Evolutionary conservation across 192 early-diverging fungal species (phyloP).

Genomic region (Gamsiella multidivaricata): DNA sequence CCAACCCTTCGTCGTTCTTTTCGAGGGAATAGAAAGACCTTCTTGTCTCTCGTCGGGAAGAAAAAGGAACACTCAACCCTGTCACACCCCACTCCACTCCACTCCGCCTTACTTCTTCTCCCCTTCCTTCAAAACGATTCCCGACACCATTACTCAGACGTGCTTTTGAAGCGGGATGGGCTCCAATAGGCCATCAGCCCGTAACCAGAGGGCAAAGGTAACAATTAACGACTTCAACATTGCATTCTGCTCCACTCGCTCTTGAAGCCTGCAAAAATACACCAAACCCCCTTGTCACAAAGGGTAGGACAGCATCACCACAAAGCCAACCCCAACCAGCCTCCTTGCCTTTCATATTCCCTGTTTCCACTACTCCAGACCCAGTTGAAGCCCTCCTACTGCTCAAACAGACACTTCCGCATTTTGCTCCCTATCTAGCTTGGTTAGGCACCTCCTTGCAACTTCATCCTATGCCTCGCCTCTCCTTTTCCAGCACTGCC

Average conservation of each 20-base stretch:
- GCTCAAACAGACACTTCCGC: no score
- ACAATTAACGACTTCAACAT: background rate
- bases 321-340: no score
- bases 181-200: constrained; percentile 44
- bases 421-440: no score
- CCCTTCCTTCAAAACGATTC: background rate
- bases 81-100: no score
- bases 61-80: no score
- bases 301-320: no score
- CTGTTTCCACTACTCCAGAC: background rate
- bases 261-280: constrained; percentile 2
- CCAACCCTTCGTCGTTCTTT: no score
- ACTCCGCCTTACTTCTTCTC: background rate
- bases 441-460: background rate
- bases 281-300: no score
- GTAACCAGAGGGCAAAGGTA: constrained; percentile 53
- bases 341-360: constrained; percentile 9
- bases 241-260: constrained; percentile 5
- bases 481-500: background rate
- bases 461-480: background rate
- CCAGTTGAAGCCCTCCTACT: no score
- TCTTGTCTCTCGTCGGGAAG: background rate
- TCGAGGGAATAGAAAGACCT: no score
- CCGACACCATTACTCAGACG: background rate
- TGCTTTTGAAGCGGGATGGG: constrained; percentile 18